Evolutionary conservation across 805 yeast species (phyloP), one percentile per base, ranked within the genome.

Genomic region (Monosporozyma unispora): DNA sequence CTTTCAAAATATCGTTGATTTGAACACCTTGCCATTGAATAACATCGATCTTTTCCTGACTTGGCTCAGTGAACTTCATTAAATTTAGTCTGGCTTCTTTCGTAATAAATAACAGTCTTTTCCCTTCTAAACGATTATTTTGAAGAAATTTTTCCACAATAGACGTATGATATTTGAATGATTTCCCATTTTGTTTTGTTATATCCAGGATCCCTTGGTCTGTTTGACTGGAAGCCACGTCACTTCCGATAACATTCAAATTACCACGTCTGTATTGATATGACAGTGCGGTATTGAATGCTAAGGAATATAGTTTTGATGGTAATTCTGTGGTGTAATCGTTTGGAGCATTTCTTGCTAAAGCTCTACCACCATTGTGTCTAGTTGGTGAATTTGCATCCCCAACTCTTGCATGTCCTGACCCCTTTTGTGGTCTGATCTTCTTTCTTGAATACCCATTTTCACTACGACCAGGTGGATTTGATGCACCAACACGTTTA

Each of bases 361-460:
- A 79, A 0, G 98, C 97, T 58, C 83, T 76, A 48, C 91, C 89
- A 66, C 96, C 96, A 61, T 85, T 87, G 61, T 80, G 81, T 71
- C 96, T 82, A 43, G 82, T 84, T 46, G 99, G 99, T 22, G 96
- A 87, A 61, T 90, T 91, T 51, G 86, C 89, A 69, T 90, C 97
- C 72, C 99, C 99, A 48, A 80, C 84, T 75, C 99, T 82, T 48
- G 99, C 99, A 53, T 78, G 77, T 70, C 99, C 99, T 14, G 87
- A 72, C 52, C 98, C 98, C 70, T 93, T 93, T 70, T 93, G 99
- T 28, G 88, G 87, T 37, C 80, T 74, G 57, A 93, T 72, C 65
- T 93, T 93, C 61, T 78, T 77, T 67, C 95, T 78, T 22, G 95
- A 84, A 66, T 79, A 90, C 52, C 90, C 89, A 68, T 84, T 84